These are phyloP conservation scores for Drechslera avenae DNA, from an alignment of 2,329 filamentous ascomycete genomes.

Conservation along the genomic window DNA sequence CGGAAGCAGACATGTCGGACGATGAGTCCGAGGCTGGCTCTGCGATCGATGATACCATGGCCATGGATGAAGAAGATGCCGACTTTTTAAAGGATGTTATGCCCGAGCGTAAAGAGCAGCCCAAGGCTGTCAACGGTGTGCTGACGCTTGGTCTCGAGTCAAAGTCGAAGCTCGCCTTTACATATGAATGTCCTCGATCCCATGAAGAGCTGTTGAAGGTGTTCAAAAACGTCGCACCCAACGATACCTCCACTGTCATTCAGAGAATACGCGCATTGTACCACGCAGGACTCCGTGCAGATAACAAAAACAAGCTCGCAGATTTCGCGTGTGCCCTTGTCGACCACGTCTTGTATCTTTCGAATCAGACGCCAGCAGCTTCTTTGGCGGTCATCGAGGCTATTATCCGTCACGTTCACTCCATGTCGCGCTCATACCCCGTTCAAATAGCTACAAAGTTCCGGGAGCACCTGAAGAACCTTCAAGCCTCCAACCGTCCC, in stretches of 20 bases:
- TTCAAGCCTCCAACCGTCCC: slow-evolving; percentile 61
- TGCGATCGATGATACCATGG: slow-evolving; percentile 44
- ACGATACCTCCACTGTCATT: slow-evolving; percentile 76
- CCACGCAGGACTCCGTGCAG: slow-evolving; percentile 81
- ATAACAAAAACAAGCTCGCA: slow-evolving; percentile 82
- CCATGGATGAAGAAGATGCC: slow-evolving; percentile 55
- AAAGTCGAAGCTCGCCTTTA: slow-evolving; percentile 70
- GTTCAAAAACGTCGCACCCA: slow-evolving; percentile 63
- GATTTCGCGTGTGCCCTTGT: slow-evolving; percentile 71
- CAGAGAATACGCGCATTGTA: slow-evolving; percentile 92
- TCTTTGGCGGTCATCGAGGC: slow-evolving; percentile 75
- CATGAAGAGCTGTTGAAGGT: slow-evolving; percentile 74
- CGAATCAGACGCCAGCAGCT: slow-evolving; percentile 56
- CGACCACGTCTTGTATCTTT: slow-evolving; percentile 67
- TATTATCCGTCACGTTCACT: slow-evolving; percentile 88
- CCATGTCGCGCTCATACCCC: slow-evolving; percentile 83
- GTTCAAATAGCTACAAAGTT: slow-evolving; percentile 78
- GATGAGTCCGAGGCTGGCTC: slow-evolving; percentile 39
- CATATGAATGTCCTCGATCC: slow-evolving; percentile 81
- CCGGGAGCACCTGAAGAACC: slow-evolving; percentile 68
- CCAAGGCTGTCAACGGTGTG: slow-evolving; percentile 50
- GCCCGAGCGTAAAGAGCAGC: slow-evolving; percentile 32
- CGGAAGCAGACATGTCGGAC: slow-evolving; percentile 53
- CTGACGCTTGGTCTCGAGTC: slow-evolving; percentile 48
- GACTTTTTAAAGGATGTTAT: slow-evolving; percentile 55